Conservation (phyloP, 805 yeast species). For the Zygosaccharomyces siamensis region DNA sequence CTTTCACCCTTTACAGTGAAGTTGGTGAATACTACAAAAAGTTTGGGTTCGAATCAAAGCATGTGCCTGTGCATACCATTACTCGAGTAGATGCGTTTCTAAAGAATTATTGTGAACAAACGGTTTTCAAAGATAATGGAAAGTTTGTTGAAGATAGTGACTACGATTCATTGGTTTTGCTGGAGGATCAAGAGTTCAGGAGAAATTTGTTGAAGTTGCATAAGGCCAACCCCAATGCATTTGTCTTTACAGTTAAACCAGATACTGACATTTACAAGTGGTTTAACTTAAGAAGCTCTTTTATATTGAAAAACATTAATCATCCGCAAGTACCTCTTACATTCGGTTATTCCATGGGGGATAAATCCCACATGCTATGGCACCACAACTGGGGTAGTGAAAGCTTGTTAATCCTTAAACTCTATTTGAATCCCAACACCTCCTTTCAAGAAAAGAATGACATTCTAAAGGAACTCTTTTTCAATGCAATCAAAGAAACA, state of each 20-base stretch:
- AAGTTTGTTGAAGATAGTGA: constrained; percentile 31
- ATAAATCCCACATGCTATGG: constrained; percentile 42
- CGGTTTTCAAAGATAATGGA: constrained; percentile 9
- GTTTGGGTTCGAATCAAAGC: constrained; percentile 52
- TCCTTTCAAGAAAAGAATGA: constrained; percentile 11
- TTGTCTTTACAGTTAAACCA: constrained; percentile 37
- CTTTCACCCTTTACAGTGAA: constrained; percentile 61
- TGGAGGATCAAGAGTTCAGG: constrained; percentile 25
- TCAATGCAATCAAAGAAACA: constrained; percentile 37
- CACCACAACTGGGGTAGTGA: constrained; percentile 40
- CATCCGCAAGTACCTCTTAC: constrained; percentile 13
- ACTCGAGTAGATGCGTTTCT: constrained; percentile 22
- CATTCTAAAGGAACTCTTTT: constrained; percentile 29
- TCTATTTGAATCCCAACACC: constrained; percentile 18
- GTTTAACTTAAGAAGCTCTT: constrained; percentile 40
- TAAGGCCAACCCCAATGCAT: constrained; percentile 19
- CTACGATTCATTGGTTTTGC: constrained; percentile 30
- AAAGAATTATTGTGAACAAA: constrained; percentile 1
- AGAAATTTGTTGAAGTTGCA: constrained; percentile 21
- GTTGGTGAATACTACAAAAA: constrained; percentile 61
- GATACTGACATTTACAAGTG: constrained; percentile 38
- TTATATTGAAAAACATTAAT: constrained; percentile 26
- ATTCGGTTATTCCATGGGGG: constrained; percentile 33
- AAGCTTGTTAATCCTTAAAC: constrained; percentile 29
- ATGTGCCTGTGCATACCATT: constrained; percentile 37